Base-by-base conservation (phyloP, 257 asterid species). In the Rauvolfia tetraphylla region DNA sequence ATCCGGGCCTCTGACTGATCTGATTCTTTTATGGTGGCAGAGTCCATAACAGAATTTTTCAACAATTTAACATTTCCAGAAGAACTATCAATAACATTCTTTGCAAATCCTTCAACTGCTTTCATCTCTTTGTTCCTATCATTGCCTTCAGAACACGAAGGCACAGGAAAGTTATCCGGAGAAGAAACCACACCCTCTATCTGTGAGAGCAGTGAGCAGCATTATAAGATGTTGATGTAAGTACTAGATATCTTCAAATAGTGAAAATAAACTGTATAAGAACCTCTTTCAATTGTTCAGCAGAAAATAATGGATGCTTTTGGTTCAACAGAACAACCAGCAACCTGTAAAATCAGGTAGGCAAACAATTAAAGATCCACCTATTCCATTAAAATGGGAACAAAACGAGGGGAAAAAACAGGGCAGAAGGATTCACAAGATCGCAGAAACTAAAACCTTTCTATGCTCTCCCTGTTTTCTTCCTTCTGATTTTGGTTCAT, bases 251-350 rank as follows among this genome's bases (percentile, higher is more conserved):
- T 46, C 49, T 17, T 33, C 17, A 53, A 36, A 61, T 48, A n/a
- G 2, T 10, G 20, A 51, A 67, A 68, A 31, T 3, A 25, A 54
- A 20, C 18, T 12, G 27, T 23, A 73, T 75, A 80, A 76, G 53
- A 76, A 95, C 99, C 98, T 89, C 92, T 82, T 87, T 84, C 84
- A 91, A 76, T 84, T 90, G 99, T 84, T 68, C 76, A 63, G 85
- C 53, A 75, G 98, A 88, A 78, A 93, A 85, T 71, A 90, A 86
- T 29, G 85, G 84, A 68, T 91, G 88, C 79, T 80, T 81, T 79
- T 86, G 86, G 90, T 87, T 87, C 48, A 75, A 84, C 68, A 89
- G 85, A 74, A 82, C 87, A 79, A 81, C 79, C 59, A 95, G 82
- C 81, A 90, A 85, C 89, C 99, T 95, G 87, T 66, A 73, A 74